Conservation (phyloP, 139 green algal genomes). For the Volvox reticuliferus region DNA sequence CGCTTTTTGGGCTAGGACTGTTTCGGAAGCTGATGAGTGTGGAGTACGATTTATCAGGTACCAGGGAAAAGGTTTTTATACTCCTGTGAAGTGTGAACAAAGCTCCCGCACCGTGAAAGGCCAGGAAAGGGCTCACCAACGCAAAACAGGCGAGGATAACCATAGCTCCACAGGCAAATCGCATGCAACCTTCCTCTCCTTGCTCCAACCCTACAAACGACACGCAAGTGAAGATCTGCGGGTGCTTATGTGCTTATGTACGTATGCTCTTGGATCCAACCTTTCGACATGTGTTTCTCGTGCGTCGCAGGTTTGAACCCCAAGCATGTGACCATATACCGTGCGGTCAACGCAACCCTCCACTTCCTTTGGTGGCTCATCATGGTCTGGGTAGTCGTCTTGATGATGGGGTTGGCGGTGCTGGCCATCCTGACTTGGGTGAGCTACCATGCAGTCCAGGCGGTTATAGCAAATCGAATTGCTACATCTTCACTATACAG, state of each 20-base stretch:
- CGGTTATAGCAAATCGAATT: conserved; percentile 14
- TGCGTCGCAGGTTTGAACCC: background rate
- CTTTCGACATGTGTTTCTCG: background rate
- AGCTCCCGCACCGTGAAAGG: background rate
- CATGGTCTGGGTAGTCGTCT: conserved; percentile 32
- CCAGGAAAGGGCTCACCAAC: background rate
- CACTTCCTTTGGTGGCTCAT: conserved; percentile 35
- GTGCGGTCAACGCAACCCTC: background rate
- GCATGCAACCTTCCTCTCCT: background rate
- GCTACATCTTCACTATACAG: background rate
- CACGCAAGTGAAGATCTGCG: background rate
- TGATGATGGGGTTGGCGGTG: conserved; percentile 3
- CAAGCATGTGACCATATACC: conserved; percentile 8
- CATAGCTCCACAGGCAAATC: background rate
- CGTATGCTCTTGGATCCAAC: background rate
- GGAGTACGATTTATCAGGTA: conserved; percentile 11
- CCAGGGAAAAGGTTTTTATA: background rate
- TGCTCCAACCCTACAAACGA: background rate
- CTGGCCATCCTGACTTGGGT: conserved; percentile 1
- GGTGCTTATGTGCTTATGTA: no score
- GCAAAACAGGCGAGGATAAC: background rate
- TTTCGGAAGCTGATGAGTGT: conserved; percentile 12
- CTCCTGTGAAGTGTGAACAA: background rate
- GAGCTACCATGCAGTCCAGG: background rate
- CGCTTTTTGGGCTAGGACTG: background rate